phyloP scores from a whole-genome alignment of 495 filamentous ascomycete genomes.

The Neurospora sp. region DNA sequence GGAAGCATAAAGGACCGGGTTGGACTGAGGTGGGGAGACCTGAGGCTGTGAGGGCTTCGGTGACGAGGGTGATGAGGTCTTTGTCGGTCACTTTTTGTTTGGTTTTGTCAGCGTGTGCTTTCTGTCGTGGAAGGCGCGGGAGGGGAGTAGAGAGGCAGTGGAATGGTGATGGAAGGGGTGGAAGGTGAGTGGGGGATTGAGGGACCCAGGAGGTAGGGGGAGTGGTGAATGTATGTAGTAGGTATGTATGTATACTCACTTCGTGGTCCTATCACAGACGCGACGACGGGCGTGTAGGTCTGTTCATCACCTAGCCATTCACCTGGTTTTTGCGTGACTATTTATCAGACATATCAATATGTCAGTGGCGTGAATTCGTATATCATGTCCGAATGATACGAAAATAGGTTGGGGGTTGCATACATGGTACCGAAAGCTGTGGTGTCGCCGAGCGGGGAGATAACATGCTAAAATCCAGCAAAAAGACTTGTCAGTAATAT shows the following conservation, averaged over 20 bases:
- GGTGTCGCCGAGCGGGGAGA: neutral
- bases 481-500: neutral
- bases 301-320: neutral
- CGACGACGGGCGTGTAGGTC: neutral
- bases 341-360: neutral
- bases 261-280: neutral
- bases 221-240: neutral
- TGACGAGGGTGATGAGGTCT: neutral
- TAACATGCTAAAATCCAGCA: neutral
- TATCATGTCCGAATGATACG: too few species aligned
- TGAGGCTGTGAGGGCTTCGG: neutral
- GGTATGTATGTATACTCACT: neutral
- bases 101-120: neutral
- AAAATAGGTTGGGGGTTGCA: neutral
- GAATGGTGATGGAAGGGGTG: neutral
- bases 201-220: too few species aligned
- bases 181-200: too few species aligned
- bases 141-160: too few species aligned
- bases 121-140: too few species aligned
- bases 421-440: neutral
- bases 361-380: neutral
- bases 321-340: neutral
- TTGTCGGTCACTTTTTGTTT: neutral
- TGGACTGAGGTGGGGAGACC: neutral
- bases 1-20: neutral